These are phyloP conservation scores for Dipodascus geniculatus DNA, from an alignment of 805 yeast genomes.

Conservation along the genomic window DNA sequence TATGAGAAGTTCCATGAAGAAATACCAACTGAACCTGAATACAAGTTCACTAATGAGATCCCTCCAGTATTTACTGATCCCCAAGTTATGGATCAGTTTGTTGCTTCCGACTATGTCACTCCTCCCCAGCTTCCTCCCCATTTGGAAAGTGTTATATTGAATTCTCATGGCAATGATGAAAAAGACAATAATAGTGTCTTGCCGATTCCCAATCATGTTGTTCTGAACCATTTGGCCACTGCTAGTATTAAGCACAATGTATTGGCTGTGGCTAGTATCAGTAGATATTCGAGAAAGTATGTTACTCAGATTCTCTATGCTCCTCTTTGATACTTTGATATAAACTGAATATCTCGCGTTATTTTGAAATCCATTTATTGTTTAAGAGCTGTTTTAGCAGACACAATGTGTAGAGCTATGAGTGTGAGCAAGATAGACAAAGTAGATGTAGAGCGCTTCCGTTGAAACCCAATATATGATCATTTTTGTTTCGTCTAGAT, in stretches of 20 bases:
- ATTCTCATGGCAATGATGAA: constrained; percentile 48
- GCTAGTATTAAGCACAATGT: constrained; percentile 90
- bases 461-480: no score
- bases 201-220: constrained; percentile 91
- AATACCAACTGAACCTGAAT: constrained; percentile 73
- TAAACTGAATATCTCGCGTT: constrained; percentile 15
- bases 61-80: constrained; percentile 32
- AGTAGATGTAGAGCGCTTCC: no score
- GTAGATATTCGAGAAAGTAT: constrained; percentile 79
- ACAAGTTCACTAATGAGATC: constrained; percentile 39
- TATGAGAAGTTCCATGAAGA: constrained; percentile 67
- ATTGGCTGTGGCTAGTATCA: constrained; percentile 83
- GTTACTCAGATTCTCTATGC: constrained; percentile 89
- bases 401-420: no score
- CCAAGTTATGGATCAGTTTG: constrained; percentile 31
- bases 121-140: constrained; percentile 98
- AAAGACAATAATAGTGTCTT: constrained; percentile 80
- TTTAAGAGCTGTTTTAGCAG: neutral
- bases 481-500: no score
- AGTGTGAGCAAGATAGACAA: no score
- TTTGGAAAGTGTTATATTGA: constrained; percentile 83
- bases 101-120: constrained; percentile 40
- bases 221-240: constrained; percentile 84
- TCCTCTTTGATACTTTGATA: constrained; percentile 43
- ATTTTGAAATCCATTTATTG: neutral